Evolutionary conservation across 495 filamentous ascomycete genomes (phyloP).

Genomic region (Penicillium bialowiezense): DNA sequence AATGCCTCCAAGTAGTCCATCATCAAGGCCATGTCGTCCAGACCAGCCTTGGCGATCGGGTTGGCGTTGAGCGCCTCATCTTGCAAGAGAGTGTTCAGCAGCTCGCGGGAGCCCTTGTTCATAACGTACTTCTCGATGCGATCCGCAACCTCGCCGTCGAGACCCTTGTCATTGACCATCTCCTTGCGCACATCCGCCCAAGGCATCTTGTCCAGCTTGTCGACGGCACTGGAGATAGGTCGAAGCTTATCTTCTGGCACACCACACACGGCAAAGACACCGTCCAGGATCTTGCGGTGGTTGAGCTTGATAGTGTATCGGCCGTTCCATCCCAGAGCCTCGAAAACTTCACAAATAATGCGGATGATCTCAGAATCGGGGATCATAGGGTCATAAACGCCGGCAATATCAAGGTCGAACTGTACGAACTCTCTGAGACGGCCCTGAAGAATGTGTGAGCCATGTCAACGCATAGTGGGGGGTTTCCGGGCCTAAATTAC

Average conservation of each 20-base stretch:
- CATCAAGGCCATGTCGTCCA: conserved; percentile 78
- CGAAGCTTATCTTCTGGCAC: conserved; percentile 84
- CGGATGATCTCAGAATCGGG: conserved; percentile 91
- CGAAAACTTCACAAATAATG: conserved; percentile 83
- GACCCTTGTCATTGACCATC: conserved; percentile 90
- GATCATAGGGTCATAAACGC: conserved; percentile 86
- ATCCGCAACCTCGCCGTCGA: conserved; percentile 71
- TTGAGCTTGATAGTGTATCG: conserved; percentile 89
- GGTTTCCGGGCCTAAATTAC: no score
- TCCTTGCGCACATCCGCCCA: conserved; percentile 89
- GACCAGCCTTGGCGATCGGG: conserved; percentile 67
- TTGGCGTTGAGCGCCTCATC: conserved; percentile 66
- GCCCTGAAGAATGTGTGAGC: no score
- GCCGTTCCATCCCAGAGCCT: conserved; percentile 68
- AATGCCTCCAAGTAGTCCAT: conserved; percentile 81
- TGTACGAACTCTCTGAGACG: conserved; percentile 97
- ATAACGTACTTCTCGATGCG: conserved; percentile 80
- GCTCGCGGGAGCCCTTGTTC: conserved; percentile 63
- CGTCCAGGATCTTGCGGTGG: conserved; percentile 91
- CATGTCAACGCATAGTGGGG: no score
- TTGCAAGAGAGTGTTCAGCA: conserved; percentile 61
- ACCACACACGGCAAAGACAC: conserved; percentile 85
- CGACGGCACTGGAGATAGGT: conserved; percentile 84
- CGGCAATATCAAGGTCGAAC: conserved; percentile 96
- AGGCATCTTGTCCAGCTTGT: conserved; percentile 91